Evolutionary conservation across 345 rosid species (phyloP).

Genomic region (Turnera subulata): DNA sequence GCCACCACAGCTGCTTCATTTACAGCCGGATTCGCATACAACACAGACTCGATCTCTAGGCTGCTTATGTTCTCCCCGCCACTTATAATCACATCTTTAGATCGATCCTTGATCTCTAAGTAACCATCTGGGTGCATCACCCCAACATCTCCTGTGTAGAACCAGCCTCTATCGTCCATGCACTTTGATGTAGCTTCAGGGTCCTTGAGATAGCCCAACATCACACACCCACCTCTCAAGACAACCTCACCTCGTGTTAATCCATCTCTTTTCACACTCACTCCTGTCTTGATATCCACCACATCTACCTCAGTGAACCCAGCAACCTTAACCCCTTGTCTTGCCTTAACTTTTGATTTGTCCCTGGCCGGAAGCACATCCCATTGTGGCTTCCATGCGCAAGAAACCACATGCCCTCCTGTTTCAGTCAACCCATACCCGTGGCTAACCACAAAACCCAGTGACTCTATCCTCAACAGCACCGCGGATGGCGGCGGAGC

Average conservation of each 20-base stretch:
- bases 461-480: background rate
- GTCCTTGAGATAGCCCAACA: slow-evolving; percentile 14
- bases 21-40: slow-evolving; percentile 1
- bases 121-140: slow-evolving; percentile 15
- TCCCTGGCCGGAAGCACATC: background rate
- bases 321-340: slow-evolving; percentile 7
- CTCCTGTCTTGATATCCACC: background rate
- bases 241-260: background rate
- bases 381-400: slow-evolving; percentile 9
- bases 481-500: slow-evolving; percentile 9
- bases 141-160: slow-evolving; percentile 15
- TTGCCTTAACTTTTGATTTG: slow-evolving; percentile 5
- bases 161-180: slow-evolving; percentile 7
- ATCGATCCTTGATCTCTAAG: slow-evolving; percentile 19
- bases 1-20: slow-evolving; percentile 18
- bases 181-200: background rate
- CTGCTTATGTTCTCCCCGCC: slow-evolving; percentile 17
- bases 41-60: slow-evolving; percentile 11
- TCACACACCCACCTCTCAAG: slow-evolving; percentile 1
- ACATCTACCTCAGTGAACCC: slow-evolving; percentile 3
- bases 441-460: slow-evolving; percentile 11
- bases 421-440: slow-evolving; percentile 12
- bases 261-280: slow-evolving; percentile 5
- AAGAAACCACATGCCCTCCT: background rate
- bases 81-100: slow-evolving; percentile 16